phyloP scores from a whole-genome alignment of 2,329 filamentous ascomycete genomes.

The Pseudopyricularia javanii region DNA sequence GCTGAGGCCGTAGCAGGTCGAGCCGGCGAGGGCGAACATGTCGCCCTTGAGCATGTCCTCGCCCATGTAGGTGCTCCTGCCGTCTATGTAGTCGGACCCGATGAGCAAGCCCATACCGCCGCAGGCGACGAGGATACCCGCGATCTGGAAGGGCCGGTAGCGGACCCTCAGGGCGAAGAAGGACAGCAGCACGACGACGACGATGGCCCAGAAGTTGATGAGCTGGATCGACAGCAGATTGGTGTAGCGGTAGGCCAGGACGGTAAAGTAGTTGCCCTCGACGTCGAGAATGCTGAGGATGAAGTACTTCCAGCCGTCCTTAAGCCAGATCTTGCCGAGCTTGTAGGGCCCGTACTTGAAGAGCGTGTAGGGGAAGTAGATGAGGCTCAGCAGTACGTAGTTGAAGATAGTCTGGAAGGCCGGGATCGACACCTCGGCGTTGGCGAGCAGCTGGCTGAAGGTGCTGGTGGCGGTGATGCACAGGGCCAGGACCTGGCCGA shows the following conservation, averaged over 20 bases:
- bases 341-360: constrained; percentile 66
- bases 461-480: constrained; percentile 92
- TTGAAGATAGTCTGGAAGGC: constrained; percentile 96
- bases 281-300: constrained; percentile 90
- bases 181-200: constrained; percentile 77
- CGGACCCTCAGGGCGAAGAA: constrained; percentile 75
- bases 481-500: constrained; percentile 77
- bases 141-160: constrained; percentile 76
- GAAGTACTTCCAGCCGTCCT: constrained; percentile 86
- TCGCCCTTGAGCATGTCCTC: constrained; percentile 79
- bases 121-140: constrained; percentile 81
- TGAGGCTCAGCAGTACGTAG: constrained; percentile 69
- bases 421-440: constrained; percentile 63
- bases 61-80: constrained; percentile 54
- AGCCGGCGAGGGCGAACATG: constrained; percentile 78
- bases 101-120: constrained; percentile 83
- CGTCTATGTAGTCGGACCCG: constrained; percentile 74
- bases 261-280: constrained; percentile 95
- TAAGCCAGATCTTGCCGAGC: constrained; percentile 50
- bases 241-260: constrained; percentile 85
- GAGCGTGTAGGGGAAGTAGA: constrained; percentile 73
- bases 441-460: constrained; percentile 63
- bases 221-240: constrained; percentile 88
- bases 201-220: constrained; percentile 98
- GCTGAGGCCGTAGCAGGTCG: constrained; percentile 79